Base-by-base conservation (phyloP, 495 filamentous ascomycete species). In the Annulohypoxylon bovei region DNA sequence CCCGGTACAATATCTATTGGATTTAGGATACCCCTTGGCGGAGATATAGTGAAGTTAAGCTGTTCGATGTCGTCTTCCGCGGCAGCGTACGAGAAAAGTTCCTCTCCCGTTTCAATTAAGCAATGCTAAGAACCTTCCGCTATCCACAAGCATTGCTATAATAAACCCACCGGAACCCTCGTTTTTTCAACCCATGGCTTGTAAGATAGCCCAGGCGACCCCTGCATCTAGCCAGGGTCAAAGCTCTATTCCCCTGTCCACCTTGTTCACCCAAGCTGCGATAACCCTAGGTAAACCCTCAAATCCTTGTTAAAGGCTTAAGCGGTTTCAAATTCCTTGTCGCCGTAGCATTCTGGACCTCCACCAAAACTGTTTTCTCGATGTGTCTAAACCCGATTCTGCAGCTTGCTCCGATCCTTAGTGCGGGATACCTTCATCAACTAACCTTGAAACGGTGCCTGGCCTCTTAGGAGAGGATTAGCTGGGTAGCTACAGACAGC, bases 311-410 rank as follows among this genome's bases (percentile, higher is more conserved):
- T 28, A 32, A 67, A 46, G 69, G 50, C 52, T 67, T 55, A 64
- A 67, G 58, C 58, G 64, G 69, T 72, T 72, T 72, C 69, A 72
- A 47, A 47, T 47, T 25, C 44, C 20, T 47, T 58, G 67, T 69
- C 53, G 37, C 39, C 8, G 70, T 61, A 68, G 50, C 70, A 68
- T 68, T 72, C 54, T 72, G 65, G 65, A 61, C 65, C 70, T 65
- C 58, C 54, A 65, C 70, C 49, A 58, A 30, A 57, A 44, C 47
- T 44, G 22, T 52, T 65, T 28, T 56, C 60, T 61, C 61, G 55
- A 68, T 68, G 25, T 57, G 62, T 53, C 70, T 72, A 72, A 68
- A 72, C 70, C 56, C 60, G 59, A 65, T 72, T 65, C 32, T 39
- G 70, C 30, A 68, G 47, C 60, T 65, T 68, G 56, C 64, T 35